These are phyloP conservation scores for Candida hispaniensis DNA, from an alignment of 805 yeast genomes.

Conservation along the genomic window DNA sequence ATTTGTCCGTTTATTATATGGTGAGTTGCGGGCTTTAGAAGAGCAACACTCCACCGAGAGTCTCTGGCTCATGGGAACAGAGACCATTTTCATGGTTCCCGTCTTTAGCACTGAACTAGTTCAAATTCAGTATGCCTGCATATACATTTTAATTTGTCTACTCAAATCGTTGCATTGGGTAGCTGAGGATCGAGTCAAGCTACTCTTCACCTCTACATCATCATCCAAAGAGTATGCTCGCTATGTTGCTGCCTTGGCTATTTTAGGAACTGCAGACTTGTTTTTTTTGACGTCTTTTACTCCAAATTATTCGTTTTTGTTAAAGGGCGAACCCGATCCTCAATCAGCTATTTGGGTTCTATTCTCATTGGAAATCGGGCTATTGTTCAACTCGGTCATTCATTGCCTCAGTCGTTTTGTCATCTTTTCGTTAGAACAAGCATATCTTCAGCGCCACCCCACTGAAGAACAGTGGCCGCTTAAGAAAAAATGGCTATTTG, in stretches of 20 bases:
- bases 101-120: conserved; percentile 41
- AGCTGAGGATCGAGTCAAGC: conserved; percentile 42
- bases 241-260: conserved; percentile 36
- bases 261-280: conserved; percentile 43
- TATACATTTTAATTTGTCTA: conserved; percentile 14
- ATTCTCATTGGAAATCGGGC: conserved; percentile 67
- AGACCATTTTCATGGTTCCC: conserved; percentile 44
- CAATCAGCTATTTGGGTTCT: conserved; percentile 39
- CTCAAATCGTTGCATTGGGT: conserved; percentile 47
- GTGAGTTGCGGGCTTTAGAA: conserved; percentile 64
- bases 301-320: conserved; percentile 37
- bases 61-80: conserved; percentile 53
- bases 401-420: conserved; percentile 37
- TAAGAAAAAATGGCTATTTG: conserved; percentile 48
- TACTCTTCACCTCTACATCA: conserved; percentile 36
- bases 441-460: conserved; percentile 35
- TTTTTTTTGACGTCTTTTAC: conserved; percentile 24
- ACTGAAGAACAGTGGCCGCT: conserved; percentile 68
- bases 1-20: conserved; percentile 38
- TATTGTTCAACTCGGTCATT: conserved; percentile 46
- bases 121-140: conserved; percentile 15
- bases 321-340: conserved; percentile 20
- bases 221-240: conserved; percentile 32
- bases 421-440: conserved; percentile 48
- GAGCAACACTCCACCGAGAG: conserved; percentile 61